Evolutionary conservation across 768 basidiomycete species (phyloP).

Genomic region (Boletus fagicola): DNA sequence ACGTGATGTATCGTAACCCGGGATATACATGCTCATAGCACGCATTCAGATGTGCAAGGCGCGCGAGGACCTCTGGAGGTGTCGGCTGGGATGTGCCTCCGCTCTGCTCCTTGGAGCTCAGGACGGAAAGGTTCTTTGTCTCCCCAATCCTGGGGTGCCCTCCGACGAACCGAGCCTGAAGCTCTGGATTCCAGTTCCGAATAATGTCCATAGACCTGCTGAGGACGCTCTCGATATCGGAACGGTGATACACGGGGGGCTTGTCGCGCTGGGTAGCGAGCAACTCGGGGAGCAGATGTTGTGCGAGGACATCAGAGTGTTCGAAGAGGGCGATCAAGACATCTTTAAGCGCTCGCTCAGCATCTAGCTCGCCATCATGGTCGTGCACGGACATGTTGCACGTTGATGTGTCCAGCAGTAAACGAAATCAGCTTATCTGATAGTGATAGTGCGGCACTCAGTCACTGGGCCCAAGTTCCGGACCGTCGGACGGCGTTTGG

Average conservation of each 20-base stretch:
- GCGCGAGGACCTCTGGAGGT: constrained; percentile 68
- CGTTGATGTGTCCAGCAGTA: background rate
- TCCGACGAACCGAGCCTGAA: constrained; percentile 64
- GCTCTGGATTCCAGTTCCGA: constrained; percentile 47
- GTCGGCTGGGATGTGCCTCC: constrained; percentile 47
- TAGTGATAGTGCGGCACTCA: background rate
- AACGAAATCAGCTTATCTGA: constrained; percentile 8
- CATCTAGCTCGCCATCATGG: background rate
- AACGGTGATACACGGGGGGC: constrained; percentile 30
- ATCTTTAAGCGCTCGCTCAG: constrained; percentile 26
- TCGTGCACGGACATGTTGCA: constrained; percentile 2
- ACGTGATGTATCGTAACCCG: constrained; percentile 84
- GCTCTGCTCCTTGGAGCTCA: constrained; percentile 82
- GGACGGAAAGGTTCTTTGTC: constrained; percentile 64
- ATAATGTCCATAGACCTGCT: constrained; percentile 50
- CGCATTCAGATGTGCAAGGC: constrained; percentile 72
- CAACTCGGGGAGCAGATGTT: constrained; percentile 55
- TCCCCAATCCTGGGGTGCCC: constrained; percentile 93
- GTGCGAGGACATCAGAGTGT: constrained; percentile 55
- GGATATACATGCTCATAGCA: constrained; percentile 74
- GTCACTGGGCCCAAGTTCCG: too few relatives aligned
- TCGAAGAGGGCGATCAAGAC: constrained; percentile 58
- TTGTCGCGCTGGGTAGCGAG: constrained; percentile 28
- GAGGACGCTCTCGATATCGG: constrained; percentile 53
- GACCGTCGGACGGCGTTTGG: background rate